phyloP scores from a whole-genome alignment of 768 basidiomycete species.

The Collybia nuda region DNA sequence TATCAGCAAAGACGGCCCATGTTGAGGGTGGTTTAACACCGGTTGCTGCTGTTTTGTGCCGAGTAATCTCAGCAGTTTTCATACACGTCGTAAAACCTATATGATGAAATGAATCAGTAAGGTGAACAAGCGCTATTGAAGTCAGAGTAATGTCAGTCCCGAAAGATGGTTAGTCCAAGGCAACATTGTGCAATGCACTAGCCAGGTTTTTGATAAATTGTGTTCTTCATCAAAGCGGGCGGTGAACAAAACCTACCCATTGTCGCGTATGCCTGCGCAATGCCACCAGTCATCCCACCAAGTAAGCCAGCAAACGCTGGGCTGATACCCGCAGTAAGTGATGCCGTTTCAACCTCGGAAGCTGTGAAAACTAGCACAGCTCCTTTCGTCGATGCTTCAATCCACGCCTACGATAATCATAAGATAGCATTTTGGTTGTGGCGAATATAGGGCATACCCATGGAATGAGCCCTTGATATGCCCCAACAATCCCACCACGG shows the following conservation, averaged over 20 bases:
- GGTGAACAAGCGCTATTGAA: slow-evolving; percentile 5
- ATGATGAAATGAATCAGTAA: background rate
- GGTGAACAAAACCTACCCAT: slow-evolving; percentile 73
- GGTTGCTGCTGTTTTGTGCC: slow-evolving; percentile 84
- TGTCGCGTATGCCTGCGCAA: slow-evolving; percentile 98
- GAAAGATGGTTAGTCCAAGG: slow-evolving; percentile 8
- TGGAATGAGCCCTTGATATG: slow-evolving; percentile 98
- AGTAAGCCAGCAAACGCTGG: slow-evolving; percentile 85
- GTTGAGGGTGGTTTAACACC: slow-evolving; percentile 90
- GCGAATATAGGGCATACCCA: slow-evolving; percentile 62
- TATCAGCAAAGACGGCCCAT: slow-evolving; percentile 92
- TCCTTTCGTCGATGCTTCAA: slow-evolving; percentile 98
- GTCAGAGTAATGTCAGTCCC: too few relatives aligned
- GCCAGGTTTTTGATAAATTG: background rate
- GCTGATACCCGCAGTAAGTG: slow-evolving; percentile 64
- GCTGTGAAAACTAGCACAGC: slow-evolving; percentile 95
- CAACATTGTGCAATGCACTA: slow-evolving; percentile 2
- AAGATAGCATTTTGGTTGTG: background rate
- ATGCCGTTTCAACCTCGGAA: slow-evolving; percentile 84
- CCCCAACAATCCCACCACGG: slow-evolving; percentile 85
- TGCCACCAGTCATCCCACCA: slow-evolving; percentile 97
- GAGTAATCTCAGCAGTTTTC: slow-evolving; percentile 98
- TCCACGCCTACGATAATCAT: slow-evolving; percentile 77
- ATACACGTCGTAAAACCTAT: slow-evolving; percentile 98
- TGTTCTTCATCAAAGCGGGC: slow-evolving; percentile 1